Percentiles rank a stretch among this genome's conserved stretches.
Conservation (phyloP, 306 rosid genomes). For the Glycine latifolia region DNA sequence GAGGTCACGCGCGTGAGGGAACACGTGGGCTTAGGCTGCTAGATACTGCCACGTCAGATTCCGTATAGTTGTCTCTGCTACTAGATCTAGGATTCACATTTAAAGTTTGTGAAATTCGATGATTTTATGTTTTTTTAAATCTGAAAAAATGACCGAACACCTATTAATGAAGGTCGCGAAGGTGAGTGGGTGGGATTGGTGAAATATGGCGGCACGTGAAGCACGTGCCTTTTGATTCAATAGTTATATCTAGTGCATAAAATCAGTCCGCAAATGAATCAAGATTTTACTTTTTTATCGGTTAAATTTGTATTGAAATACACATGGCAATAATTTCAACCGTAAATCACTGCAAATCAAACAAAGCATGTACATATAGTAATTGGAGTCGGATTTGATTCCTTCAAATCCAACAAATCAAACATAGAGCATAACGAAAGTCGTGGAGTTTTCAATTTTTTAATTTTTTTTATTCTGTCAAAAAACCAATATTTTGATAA, state of each 20-base stretch:
- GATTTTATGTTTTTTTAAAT: neutral
- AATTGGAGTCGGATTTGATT: neutral
- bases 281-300: too few species aligned
- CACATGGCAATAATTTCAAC: too few species aligned
- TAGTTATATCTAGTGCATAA: neutral
- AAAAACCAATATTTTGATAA: neutral
- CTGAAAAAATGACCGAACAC: neutral
- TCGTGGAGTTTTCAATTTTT: neutral
- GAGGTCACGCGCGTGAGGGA: slow-evolving; percentile 33
- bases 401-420: neutral
- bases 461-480: neutral
- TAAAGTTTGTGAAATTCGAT: neutral
- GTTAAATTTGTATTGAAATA: too few species aligned
- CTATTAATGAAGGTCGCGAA: neutral
- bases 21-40: neutral
- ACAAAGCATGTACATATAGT: too few species aligned
- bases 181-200: slow-evolving; percentile 38
- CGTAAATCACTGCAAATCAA: too few species aligned
- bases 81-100: slow-evolving; percentile 48
- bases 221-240: slow-evolving; percentile 3
- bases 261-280: too few species aligned
- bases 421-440: neutral
- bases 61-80: slow-evolving; percentile 38
- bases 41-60: slow-evolving; percentile 43
- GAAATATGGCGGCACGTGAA: slow-evolving; percentile 7